Conservation (phyloP, 139 green algal genomes). For the Micractinium sp. region DNA sequence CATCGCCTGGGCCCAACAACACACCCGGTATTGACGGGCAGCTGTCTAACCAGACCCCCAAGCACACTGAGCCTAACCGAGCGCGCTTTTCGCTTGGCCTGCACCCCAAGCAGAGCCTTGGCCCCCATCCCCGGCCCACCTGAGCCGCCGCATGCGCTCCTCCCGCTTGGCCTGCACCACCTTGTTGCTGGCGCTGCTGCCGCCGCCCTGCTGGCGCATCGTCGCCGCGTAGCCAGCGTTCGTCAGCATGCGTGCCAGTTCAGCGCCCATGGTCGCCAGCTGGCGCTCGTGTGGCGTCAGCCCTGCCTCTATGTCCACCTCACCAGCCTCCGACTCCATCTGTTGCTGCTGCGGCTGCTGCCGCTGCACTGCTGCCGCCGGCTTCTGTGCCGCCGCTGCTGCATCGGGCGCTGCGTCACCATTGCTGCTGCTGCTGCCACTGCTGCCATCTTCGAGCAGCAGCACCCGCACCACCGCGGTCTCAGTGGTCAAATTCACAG, state of each 20-base stretch:
- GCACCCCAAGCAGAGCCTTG: not conserved
- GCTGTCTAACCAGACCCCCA: not conserved
- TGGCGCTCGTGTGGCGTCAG: constrained; percentile 16
- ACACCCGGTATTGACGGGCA: no score
- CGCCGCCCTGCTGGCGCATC: constrained; percentile 23
- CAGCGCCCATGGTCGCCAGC: constrained; percentile 19
- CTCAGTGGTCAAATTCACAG: constrained; percentile 91
- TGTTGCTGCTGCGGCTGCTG: not conserved
- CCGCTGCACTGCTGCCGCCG: not conserved
- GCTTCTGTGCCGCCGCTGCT: not conserved
- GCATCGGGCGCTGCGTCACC: not conserved
- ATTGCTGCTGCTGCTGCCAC: not conserved
- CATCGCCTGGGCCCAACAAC: no score
- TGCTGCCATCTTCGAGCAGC: constrained; percentile 34
- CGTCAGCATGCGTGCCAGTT: constrained; percentile 48
- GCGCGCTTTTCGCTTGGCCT: constrained; percentile 71
- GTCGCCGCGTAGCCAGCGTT: constrained; percentile 37
- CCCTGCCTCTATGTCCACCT: constrained; percentile 1
- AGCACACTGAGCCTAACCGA: constrained; percentile 53
- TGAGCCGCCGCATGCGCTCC: constrained; percentile 62
- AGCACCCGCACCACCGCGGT: constrained; percentile 81
- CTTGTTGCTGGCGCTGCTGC: constrained; percentile 30
- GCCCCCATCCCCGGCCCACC: constrained; percentile 24
- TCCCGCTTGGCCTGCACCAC: constrained; percentile 64
- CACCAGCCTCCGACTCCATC: not conserved